These are phyloP conservation scores for Mortierella antarctica DNA, from an alignment of 192 early-diverging fungal genomes.

Conservation along the genomic window DNA sequence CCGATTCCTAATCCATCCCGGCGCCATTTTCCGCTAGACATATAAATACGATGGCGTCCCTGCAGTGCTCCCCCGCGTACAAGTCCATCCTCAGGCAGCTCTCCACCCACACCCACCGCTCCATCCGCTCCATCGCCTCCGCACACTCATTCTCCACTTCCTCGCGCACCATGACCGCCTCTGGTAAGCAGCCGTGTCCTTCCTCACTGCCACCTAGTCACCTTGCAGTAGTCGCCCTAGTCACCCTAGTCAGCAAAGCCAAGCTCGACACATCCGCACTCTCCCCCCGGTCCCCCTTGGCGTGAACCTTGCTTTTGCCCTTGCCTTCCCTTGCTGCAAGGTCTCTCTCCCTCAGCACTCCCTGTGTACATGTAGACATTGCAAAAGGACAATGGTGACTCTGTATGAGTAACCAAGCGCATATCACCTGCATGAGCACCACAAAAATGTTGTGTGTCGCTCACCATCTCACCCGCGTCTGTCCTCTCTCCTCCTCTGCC, in stretches of 20 bases:
- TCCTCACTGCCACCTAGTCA: background rate
- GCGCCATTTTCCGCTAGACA: background rate
- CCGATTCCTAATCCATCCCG: too few species aligned
- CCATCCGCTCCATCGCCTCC: background rate
- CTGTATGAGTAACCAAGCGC: too few species aligned
- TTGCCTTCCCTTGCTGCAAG: background rate
- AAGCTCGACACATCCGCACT: too few species aligned
- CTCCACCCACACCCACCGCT: constrained; percentile 9
- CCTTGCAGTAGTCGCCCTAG: too few species aligned
- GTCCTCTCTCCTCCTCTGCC: background rate
- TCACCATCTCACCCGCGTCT: background rate
- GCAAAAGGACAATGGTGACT: too few species aligned
- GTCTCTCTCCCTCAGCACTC: background rate
- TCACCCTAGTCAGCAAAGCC: too few species aligned
- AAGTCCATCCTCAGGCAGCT: constrained; percentile 31
- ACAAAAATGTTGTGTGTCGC: too few species aligned
- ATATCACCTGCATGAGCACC: too few species aligned
- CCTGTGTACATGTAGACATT: background rate
- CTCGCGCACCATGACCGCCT: constrained; percentile 29
- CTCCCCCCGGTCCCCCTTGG: too few species aligned
- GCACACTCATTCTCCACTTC: constrained; percentile 29
- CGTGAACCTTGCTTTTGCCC: background rate
- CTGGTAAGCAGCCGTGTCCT: background rate
- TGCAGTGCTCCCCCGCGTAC: constrained; percentile 35
- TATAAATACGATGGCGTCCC: constrained; percentile 45